Evolutionary conservation across 2,329 filamentous ascomycete genomes (phyloP), one percentile per base, ranked within the genome.

Genomic region (Pseudomassariella vexata): DNA sequence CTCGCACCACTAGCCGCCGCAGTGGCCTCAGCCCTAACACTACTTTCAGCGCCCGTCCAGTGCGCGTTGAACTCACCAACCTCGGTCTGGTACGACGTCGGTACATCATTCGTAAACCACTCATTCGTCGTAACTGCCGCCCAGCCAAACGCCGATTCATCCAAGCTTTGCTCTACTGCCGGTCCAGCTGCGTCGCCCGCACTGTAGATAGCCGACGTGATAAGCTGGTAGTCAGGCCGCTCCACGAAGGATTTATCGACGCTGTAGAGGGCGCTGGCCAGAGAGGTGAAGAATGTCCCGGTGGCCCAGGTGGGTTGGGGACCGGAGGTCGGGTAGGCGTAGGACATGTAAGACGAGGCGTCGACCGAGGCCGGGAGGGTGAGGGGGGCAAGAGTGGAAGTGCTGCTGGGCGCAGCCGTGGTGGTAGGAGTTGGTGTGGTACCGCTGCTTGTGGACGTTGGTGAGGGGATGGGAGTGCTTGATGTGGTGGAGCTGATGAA

Each of bases 231-330:
- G 34, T 45, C 36, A 22, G 36, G 11, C 11, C 40, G 42, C 15
- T 19, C 21, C 6, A 19, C 32, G 24, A 45, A 45, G 3, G 42
- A 45, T n/a, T 30, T 35, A 29, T 43, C 33, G 7, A 42, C 36
- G 11, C 37, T 35, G 38, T 45, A 45, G 22, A 43, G 32, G 2
- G 38, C 42, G 9, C 32, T 35, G 5, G 42, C 42, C 15, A 45
- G 34, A 14, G 28, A 34, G 7, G 42, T 45, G 14, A 31, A 39
- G 36, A 37, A 43, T 6, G 30, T n/a, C 5, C 42, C 42, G 5
- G 42, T 45, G 5, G 38, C 40, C 42, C 42, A 45, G 6, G 42
- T 43, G 3, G 42, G 42, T 6, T 38, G 36, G 9, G 36, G 28
- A 6, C 28, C 36, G 7, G 18, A 9, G 8, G 28, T 1, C 5